A percentile compares a stretch with the other conserved stretches of the same genome.
Conservation (phyloP, 768 basidiomycete genomes). For the Nidularia pulvinata region DNA sequence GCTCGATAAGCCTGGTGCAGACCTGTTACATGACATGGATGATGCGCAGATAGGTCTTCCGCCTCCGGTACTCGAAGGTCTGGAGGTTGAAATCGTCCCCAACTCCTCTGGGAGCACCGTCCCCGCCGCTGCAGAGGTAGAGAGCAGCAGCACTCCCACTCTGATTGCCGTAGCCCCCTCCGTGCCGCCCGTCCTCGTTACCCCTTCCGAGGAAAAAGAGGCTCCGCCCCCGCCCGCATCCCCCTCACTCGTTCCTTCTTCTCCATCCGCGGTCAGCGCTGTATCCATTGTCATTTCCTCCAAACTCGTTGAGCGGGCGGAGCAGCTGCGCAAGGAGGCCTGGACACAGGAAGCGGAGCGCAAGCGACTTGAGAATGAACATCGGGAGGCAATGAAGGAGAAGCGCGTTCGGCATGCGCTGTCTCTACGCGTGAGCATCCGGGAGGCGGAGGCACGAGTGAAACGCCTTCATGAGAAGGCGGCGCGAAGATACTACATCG, state of each 20-base stretch:
- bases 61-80: too few relatives aligned
- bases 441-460: constrained; percentile 28
- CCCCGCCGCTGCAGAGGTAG: too few relatives aligned
- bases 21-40: background rate
- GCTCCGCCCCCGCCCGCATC: constrained; percentile 5
- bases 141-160: too few relatives aligned
- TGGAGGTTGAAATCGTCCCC: too few relatives aligned
- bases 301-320: constrained; percentile 29
- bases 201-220: background rate
- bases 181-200: background rate
- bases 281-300: constrained; percentile 28
- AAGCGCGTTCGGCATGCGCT: constrained; percentile 35
- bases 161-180: too few relatives aligned
- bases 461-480: constrained; percentile 42
- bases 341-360: constrained; percentile 30
- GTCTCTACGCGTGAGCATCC: constrained; percentile 31
- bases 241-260: constrained; percentile 2
- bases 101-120: too few relatives aligned
- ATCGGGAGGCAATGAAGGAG: constrained; percentile 24
- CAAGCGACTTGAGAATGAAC: constrained; percentile 18
- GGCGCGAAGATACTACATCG: constrained; percentile 40
- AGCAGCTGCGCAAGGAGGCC: constrained; percentile 36
- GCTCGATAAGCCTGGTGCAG: constrained; percentile 2
- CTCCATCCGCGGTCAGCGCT: constrained; percentile 14
- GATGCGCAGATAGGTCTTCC: too few relatives aligned